Conservation (phyloP, 768 basidiomycete species). For the Clavaria fumosa region DNA sequence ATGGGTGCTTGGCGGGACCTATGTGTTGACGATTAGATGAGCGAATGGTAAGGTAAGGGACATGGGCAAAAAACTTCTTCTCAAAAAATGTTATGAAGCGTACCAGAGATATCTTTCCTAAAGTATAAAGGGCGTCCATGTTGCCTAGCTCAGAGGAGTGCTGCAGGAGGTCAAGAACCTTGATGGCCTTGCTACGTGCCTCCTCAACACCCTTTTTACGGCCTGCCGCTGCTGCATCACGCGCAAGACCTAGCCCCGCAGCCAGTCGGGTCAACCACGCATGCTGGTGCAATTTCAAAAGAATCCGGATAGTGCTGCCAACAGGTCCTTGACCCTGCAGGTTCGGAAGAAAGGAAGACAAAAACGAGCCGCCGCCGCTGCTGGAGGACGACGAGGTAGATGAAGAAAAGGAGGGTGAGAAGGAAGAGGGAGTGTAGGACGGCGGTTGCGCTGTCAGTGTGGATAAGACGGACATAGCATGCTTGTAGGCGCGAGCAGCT, state of each 20-base stretch:
- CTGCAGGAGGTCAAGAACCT: conserved; percentile 65
- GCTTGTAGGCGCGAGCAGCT: conserved; percentile 65
- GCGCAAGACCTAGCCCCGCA: conserved; percentile 26
- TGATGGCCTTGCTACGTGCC: conserved; percentile 53
- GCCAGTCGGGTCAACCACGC: conserved; percentile 17
- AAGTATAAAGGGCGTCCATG: conserved; percentile 51
- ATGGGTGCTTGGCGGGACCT: conserved; percentile 65
- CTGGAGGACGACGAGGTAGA: no score
- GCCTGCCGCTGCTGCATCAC: conserved; percentile 21
- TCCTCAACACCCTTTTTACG: conserved; percentile 52
- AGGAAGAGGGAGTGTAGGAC: conserved; percentile 39
- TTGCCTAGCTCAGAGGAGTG: conserved; percentile 73
- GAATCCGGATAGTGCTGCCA: conserved; percentile 53
- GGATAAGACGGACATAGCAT: conserved; percentile 53
- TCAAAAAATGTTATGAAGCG: no score
- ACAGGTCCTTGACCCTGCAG: conserved; percentile 67
- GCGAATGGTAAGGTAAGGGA: neutral
- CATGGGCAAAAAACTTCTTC: no score
- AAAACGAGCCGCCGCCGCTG: conserved; percentile 28
- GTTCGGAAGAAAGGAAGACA: conserved; percentile 54
- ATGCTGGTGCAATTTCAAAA: conserved; percentile 47
- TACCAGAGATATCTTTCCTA: conserved; percentile 55
- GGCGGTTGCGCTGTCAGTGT: conserved; percentile 47
- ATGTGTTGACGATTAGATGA: neutral
- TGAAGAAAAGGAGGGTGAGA: conserved; percentile 22